These are phyloP conservation scores for Rhizophora mangle DNA, from an alignment of 345 rosid genomes.

Conservation along the genomic window DNA sequence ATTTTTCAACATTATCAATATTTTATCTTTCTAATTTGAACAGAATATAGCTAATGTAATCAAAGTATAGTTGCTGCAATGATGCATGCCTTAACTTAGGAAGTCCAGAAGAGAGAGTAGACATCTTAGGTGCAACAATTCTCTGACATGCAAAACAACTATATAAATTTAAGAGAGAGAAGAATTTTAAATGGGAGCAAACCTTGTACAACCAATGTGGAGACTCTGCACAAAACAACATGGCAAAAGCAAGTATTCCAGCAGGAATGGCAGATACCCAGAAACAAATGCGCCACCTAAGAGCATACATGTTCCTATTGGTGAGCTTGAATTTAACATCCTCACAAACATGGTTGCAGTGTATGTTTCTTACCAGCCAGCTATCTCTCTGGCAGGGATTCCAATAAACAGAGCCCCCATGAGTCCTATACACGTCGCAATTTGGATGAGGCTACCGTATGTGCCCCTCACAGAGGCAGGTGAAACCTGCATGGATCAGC, in stretches of 20 bases:
- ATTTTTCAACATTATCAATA: background rate
- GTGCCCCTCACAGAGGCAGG: conserved; percentile 97
- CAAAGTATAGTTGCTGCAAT: background rate
- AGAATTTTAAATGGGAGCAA: conserved; percentile 12
- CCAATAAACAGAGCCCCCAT: conserved; percentile 83
- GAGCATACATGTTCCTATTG: conserved; percentile 7
- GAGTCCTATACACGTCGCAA: conserved; percentile 91
- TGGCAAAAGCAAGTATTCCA: conserved; percentile 66
- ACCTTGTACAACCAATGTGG: conserved; percentile 97
- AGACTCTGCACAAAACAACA: conserved; percentile 79
- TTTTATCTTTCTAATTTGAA: background rate
- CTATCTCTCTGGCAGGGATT: conserved; percentile 71
- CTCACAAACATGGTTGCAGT: background rate
- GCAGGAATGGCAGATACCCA: conserved; percentile 87
- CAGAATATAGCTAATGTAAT: background rate
- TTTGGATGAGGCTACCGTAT: conserved; percentile 90
- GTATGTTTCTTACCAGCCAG: conserved; percentile 60
- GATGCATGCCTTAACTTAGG: too few relatives aligned
- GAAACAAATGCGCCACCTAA: conserved; percentile 96
- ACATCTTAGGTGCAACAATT: background rate
- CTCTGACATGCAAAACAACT: background rate
- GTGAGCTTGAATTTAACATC: conserved; percentile 2
- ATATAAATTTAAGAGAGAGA: background rate
- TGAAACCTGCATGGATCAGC: conserved; percentile 54
- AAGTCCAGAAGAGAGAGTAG: background rate